Base-by-base conservation (phyloP, 176 grass and related monocot genomes). In the Oryza punctata region DNA sequence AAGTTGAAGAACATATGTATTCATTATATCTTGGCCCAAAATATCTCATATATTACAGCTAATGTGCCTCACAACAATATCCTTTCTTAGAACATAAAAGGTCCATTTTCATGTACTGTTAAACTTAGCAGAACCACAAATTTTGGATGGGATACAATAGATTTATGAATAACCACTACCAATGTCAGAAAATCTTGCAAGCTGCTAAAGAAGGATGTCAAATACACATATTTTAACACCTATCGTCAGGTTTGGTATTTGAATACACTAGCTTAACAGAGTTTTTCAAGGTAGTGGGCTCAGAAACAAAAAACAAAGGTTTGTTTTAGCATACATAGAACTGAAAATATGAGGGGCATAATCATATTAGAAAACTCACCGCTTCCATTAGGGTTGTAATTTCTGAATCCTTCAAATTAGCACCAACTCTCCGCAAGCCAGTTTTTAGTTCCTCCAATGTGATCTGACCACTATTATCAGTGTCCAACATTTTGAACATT, bases 401-500 rank as follows among this genome's bases (percentile, higher is more conserved):
- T 91, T 98, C 95, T 0, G 92, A 90, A 12, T 98, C 95, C 64
- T 98, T 93, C 49, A 98, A 88, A 77, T 93, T 93, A 35, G 95
- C 92, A 84, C 95, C 95, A 75, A 93, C 85, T 84, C 88, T 94
- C 76, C 86, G 79, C 78, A 98, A 84, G 29, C 95, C 95, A 59
- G 15, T 71, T 85, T 88, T 97, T 67, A 97, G 81, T 89, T 98
- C 92, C 72, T 98, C 90, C 78, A 91, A 85, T n/a, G 95, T 94
- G 72, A 98, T 98, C 16, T 98, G 90, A 24, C 95, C 95, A 87
- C 95, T 98, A 75, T 98, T 95, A 45, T 98, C 95, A 76, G 89
- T 85, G 73, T 98, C 95, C 37, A 98, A 84, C 95, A 98, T 98
- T 88, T 93, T 95, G 81, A 98, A 98, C 92, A 95, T 95, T 77